Evolutionary conservation across 257 asterid genomes (phyloP), one percentile per base, ranked within the genome.

Genomic region (Nicotiana paniculata): DNA sequence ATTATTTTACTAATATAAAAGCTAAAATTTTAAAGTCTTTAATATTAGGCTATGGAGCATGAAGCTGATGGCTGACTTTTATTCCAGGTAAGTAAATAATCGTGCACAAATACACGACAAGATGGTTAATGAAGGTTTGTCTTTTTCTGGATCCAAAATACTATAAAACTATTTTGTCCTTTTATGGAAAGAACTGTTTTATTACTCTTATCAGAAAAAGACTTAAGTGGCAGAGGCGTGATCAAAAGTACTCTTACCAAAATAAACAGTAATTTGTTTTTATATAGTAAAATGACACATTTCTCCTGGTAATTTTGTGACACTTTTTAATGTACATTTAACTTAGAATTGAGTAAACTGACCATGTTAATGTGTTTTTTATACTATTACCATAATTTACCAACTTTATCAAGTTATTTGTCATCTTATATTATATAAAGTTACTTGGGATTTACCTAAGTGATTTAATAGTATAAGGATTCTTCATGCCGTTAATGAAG

Each of bases 161-260:
- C 24, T 21, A 63, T 58, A 46, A 78, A 81, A 81, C 28, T 46
- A 51, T 82, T 82, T 89, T 90, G 93, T 87, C 92, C 61, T 79
- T 63, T 88, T 62, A 83, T 58, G 17, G 61, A 46, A 88, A 84
- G 70, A 16, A 9, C 30, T 78, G 26, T 83, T 81, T 66, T 76
- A 55, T 32, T 32, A 32, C 3, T 2, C 55, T 54, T 54, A 87
- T 48, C 84, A 64, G 39, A 83, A 89, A 86, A 77, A 59, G 85
- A 85, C 87, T 65, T 86, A 61, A 18, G 90, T 86, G 85, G 88
- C 90, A 90, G 92, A 89, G 85, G 87, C 85, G 84, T 88, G 89
- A 86, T 81, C 67, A 83, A 81, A 82, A 85, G 83, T 80, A 76
- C 83, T 28, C 30, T 67, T 79, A 67, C 85, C 85, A 80, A 85